These are phyloP conservation scores for Rubia balearica DNA, from an alignment of 305 asterid species.

Conservation along the genomic window DNA sequence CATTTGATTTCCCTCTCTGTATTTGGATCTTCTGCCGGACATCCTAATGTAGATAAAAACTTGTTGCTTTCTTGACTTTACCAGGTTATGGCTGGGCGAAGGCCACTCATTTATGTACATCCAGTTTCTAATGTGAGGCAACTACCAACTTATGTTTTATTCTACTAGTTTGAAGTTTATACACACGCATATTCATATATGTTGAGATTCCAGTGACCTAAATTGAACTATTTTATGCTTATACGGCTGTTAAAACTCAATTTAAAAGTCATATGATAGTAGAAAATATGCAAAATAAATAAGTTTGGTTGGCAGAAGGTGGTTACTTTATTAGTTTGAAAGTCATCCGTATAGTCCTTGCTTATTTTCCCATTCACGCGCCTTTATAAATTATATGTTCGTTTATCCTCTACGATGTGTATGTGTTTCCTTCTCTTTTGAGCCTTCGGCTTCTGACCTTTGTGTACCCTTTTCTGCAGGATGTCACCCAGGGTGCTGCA, in stretches of 20 bases:
- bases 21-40: constrained; percentile 6
- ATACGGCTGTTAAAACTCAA: background rate
- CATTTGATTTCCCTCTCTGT: background rate
- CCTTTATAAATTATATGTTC: background rate
- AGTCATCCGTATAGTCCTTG: background rate
- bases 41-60: background rate
- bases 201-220: background rate
- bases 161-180: background rate
- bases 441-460: constrained; percentile 1
- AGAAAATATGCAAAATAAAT: constrained; percentile 3
- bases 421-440: constrained; percentile 1
- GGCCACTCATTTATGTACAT: constrained; percentile 39
- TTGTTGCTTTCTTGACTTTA: constrained; percentile 16
- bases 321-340: background rate
- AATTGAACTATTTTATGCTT: background rate
- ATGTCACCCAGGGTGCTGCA: constrained; percentile 37
- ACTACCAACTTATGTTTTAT: constrained; percentile 7
- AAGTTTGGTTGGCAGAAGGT: background rate
- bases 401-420: background rate
- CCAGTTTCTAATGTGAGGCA: constrained; percentile 62
- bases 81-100: constrained; percentile 64
- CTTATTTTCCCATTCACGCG: background rate
- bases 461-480: constrained; percentile 33
- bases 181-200: background rate
- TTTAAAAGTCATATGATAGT: background rate